phyloP scores from a whole-genome alignment of 192 early-diverging fungal genomes.

The Paraglomus brasilianum region DNA sequence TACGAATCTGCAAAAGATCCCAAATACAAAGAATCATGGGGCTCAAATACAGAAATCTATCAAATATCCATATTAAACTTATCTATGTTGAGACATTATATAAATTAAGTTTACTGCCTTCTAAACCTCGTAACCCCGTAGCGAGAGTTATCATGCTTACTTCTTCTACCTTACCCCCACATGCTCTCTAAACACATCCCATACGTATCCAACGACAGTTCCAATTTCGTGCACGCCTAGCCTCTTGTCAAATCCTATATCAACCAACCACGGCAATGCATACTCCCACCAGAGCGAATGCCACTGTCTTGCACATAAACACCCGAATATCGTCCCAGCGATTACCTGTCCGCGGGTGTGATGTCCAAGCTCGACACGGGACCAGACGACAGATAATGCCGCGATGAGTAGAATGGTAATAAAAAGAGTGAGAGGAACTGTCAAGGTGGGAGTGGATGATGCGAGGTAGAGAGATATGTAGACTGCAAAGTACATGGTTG shows the following conservation, averaged over 20 bases:
- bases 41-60: too few species aligned
- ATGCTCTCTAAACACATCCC: too few species aligned
- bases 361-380: slow-evolving; percentile 35
- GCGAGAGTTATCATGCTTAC: too few species aligned
- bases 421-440: background rate
- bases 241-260: background rate
- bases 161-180: too few species aligned
- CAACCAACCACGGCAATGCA: background rate
- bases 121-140: too few species aligned
- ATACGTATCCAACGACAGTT: too few species aligned
- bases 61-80: too few species aligned
- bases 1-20: too few species aligned
- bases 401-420: background rate
- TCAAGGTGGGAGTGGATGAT: background rate
- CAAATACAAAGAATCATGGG: too few species aligned
- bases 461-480: slow-evolving; percentile 19
- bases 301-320: background rate
- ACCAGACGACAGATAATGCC: slow-evolving; percentile 36
- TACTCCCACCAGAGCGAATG: slow-evolving; percentile 12
- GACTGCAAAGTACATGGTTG: slow-evolving; percentile 23
- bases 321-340: slow-evolving; percentile 31
- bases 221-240: background rate
- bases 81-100: too few species aligned
- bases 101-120: too few species aligned
- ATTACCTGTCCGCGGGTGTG: slow-evolving; percentile 34